Base-by-base conservation (phyloP, 306 rosid species). In the Casuarina glauca region DNA sequence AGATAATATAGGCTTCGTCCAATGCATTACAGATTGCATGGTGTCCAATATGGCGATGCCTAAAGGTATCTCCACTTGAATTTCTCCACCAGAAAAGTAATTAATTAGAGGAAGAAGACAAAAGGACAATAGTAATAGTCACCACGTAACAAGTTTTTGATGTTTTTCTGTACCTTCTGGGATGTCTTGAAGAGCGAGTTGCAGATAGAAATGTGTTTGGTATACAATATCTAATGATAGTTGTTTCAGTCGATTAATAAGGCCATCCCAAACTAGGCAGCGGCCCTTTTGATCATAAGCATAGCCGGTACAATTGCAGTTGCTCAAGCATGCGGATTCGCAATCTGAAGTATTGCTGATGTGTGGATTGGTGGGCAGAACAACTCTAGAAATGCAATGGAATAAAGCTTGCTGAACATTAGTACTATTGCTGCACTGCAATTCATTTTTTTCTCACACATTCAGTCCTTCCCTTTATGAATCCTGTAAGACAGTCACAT, bases 321-420 rank as follows among this genome's bases (percentile, higher is more conserved):
- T 70, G 6, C 3, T 45, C 0, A 20, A 70, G 55, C 86, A 78
- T 50, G 3, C 0, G 6, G 20, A 50, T 62, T n/a, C 3, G 57
- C 80, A 79, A n/a, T 0, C 36, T n/a, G 0, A 0, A 1, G 54
- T 46, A 0, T 36, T 19, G 39, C 70, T n/a, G 16, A 12, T 10
- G 19, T 62, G 43, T 9, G 2, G 45, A 63, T 36, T 63, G 13
- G 3, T 6, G 0, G n/a, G 45, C 45, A 6, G 38, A 36, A 4
- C 13, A 4, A 62, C 11, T 0, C 0, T 13, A 62, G 45, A 2
- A n/a, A 36, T 12, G 4, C 0, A 10, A 15, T 0, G 15, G 38
- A 62, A 62, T 9, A 0, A 0, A 57, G 19, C 1, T 0, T 57
- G 19, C 13, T 5, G 2, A 20, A 0, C 9, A 36, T 36, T 17